Evolutionary conservation across 805 yeast genomes (phyloP), one percentile per base, ranked within the genome.

Genomic region (Hanseniaspora mollemarum): DNA sequence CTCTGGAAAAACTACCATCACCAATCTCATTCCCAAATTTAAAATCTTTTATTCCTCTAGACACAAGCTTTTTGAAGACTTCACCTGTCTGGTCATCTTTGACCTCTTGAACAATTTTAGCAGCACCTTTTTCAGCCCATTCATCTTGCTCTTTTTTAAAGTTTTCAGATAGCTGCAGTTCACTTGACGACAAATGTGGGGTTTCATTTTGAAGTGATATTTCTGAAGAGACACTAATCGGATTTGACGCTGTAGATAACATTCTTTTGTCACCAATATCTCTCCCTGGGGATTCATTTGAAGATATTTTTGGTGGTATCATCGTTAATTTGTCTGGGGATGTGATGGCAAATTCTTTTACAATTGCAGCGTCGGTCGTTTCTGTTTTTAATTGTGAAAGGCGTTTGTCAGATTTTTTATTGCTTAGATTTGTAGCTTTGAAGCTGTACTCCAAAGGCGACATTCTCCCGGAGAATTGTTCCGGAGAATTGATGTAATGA

Each of bases 1-100:
- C 99, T 1, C 95, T 88, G 9, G 96, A 87, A 62, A 90, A 92
- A 6, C 96, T 87, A 1, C 99, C 99, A 62, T 86, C 95, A 28
- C 99, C 99, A 26, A 92, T 75, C 40, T 83, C 79, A 16, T 85
- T 79, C 9, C 95, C 94, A 62, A 92, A 87, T 55, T 80, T 82
- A 65, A 88, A 92, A 62, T 92, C 98, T 56, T 80, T 78, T 12
- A 87, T 94, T 19, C 67, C 77, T 65, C 61, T 71, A 64, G 63
- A 74, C 41, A 71, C 78, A 50, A 73, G 68, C 61, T 69, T 74
- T 53, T 75, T 81, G 59, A 64, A 66, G 5, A 68, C 64, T 61
- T 76, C 67, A 10, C 85, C 86, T 13, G 70, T 63, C 2, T 63
- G 57, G 28, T 67, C 67, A 51, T 74, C 75, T 13, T 61, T 59